Conservation (phyloP, 148 eudicot species). For the Vaccinium vitisidaea region DNA sequence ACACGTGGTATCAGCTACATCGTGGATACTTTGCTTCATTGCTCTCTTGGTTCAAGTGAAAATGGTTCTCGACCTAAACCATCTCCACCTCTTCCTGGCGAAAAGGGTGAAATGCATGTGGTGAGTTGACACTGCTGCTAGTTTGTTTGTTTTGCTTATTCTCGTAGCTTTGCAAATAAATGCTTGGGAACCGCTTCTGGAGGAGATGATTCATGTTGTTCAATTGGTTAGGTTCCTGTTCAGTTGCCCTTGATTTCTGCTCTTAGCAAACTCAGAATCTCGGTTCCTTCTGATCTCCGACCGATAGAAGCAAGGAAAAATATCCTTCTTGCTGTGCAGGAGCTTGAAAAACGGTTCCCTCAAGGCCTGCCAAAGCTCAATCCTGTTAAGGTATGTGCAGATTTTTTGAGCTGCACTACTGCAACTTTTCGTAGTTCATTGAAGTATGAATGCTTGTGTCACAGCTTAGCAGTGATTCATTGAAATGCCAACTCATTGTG, state of each 20-base stretch:
- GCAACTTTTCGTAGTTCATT: not conserved
- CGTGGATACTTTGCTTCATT: slow-evolving; percentile 91
- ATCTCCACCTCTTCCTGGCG: slow-evolving; percentile 93
- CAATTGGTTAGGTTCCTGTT: slow-evolving; percentile 73
- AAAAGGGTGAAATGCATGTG: slow-evolving; percentile 99
- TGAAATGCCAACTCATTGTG: not conserved
- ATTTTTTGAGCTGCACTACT: not conserved
- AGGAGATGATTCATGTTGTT: slow-evolving; percentile 11
- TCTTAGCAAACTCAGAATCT: slow-evolving; percentile 77
- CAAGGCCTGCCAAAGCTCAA: slow-evolving; percentile 95
- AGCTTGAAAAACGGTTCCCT: slow-evolving; percentile 81
- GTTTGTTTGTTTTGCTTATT: slow-evolving; percentile 14
- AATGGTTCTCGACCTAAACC: slow-evolving; percentile 93
- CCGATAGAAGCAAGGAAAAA: slow-evolving; percentile 87
- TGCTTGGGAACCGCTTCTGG: slow-evolving; percentile 8
- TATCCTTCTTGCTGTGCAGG: slow-evolving; percentile 81
- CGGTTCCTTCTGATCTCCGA: slow-evolving; percentile 82
- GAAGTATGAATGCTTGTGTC: not conserved
- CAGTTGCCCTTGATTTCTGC: slow-evolving; percentile 81
- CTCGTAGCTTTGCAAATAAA: slow-evolving; percentile 7
- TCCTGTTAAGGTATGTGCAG: slow-evolving; percentile 72
- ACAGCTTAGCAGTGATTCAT: not conserved
- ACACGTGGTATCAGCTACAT: slow-evolving; percentile 73
- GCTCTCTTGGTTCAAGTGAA: slow-evolving; percentile 82
- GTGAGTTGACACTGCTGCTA: slow-evolving; percentile 43